phyloP scores from a whole-genome alignment of 768 basidiomycete species.

The Melanogaster broomeanus region DNA sequence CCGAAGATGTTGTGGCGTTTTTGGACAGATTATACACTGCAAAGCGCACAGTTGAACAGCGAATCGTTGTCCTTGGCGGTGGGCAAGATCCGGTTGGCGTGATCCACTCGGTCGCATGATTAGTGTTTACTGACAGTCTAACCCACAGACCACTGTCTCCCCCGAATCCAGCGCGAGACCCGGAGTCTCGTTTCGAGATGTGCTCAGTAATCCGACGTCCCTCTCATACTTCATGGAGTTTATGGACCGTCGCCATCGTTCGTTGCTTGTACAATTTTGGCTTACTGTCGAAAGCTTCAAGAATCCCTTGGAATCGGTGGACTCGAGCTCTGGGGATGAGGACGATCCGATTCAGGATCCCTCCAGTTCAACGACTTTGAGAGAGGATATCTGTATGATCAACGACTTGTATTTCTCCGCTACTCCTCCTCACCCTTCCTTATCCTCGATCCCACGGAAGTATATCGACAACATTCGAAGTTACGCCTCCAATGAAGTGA shows the following conservation, averaged over 20 bases:
- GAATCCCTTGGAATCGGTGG: constrained; percentile 86
- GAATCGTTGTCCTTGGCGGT: constrained; percentile 79
- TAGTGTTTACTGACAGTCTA: neutral
- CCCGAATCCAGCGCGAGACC: constrained; percentile 47
- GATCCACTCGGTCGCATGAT: neutral
- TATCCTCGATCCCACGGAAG: constrained; percentile 67
- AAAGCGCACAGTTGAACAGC: constrained; percentile 82
- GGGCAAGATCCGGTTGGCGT: constrained; percentile 58
- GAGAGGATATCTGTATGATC: constrained; percentile 89
- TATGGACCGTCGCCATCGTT: constrained; percentile 88
- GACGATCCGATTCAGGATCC: constrained; percentile 61
- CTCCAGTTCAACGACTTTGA: constrained; percentile 59
- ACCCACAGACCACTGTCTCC: constrained; percentile 40
- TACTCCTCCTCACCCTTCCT: constrained; percentile 54
- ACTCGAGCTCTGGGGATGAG: constrained; percentile 59
- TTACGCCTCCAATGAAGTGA: constrained; percentile 56
- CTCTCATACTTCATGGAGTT: constrained; percentile 98
- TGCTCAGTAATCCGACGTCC: constrained; percentile 86
- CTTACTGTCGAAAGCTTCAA: constrained; percentile 97
- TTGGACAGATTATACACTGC: constrained; percentile 88
- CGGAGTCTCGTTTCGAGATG: constrained; percentile 66
- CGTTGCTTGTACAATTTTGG: constrained; percentile 95
- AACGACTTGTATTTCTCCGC: constrained; percentile 84
- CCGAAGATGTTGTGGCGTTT: constrained; percentile 84
- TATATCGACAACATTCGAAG: constrained; percentile 68